phyloP scores from a whole-genome alignment of 2,329 filamentous ascomycete genomes.

The Calonectria pauciramosa region DNA sequence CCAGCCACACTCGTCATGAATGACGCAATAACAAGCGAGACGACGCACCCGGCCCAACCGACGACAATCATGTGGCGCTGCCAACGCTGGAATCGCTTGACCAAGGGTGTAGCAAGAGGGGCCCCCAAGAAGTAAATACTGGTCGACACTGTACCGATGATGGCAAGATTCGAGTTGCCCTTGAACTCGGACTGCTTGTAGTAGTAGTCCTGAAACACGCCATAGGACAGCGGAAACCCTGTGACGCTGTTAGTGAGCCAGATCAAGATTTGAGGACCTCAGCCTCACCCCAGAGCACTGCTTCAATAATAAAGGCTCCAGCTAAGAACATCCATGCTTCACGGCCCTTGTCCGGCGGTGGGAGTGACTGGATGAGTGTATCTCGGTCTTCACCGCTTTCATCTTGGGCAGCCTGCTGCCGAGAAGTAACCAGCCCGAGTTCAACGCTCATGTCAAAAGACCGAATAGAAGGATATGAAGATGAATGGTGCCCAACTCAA shows the following conservation, averaged over 20 bases:
- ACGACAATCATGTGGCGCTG: conserved; percentile 29
- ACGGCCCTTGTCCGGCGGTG: background rate
- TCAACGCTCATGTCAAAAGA: background rate
- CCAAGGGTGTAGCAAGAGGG: conserved; percentile 29
- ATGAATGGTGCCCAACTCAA: background rate
- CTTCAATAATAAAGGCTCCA: conserved; percentile 39
- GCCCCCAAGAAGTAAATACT: conserved; percentile 36
- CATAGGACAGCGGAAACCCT: conserved; percentile 34
- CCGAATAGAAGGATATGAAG: background rate
- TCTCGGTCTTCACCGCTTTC: background rate
- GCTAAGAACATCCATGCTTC: background rate
- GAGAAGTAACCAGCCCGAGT: background rate
- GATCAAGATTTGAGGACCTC: background rate
- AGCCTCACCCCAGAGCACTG: conserved; percentile 40
- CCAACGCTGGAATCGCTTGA: conserved; percentile 31
- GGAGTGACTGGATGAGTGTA: background rate
- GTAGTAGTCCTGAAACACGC: conserved; percentile 37
- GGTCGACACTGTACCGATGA: conserved; percentile 29
- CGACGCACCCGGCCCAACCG: conserved; percentile 25
- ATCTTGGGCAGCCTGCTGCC: background rate
- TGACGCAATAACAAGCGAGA: conserved; percentile 40
- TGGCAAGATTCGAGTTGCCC: conserved; percentile 23
- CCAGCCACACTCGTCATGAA: conserved; percentile 39
- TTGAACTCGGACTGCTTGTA: conserved; percentile 32
- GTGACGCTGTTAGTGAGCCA: background rate